These are phyloP conservation scores for Aspergillus hortae DNA, from an alignment of 2,329 filamentous ascomycete genomes.

Conservation along the genomic window DNA sequence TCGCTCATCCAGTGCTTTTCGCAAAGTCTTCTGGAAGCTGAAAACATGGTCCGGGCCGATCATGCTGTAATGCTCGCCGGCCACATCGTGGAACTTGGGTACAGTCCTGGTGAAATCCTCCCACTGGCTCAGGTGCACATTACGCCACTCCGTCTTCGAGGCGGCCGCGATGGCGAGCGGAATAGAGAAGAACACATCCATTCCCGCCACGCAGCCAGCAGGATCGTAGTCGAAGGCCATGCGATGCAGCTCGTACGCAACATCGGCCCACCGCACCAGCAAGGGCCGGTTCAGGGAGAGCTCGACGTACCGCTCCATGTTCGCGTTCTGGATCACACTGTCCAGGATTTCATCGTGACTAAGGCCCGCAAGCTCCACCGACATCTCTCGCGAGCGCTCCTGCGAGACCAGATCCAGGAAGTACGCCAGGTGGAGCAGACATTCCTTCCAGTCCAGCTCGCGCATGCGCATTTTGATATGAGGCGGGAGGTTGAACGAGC, in stretches of 20 bases:
- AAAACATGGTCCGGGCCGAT: conserved; percentile 35
- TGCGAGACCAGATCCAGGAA: conserved; percentile 44
- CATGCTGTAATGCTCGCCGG: conserved; percentile 41
- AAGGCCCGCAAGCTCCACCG: neutral
- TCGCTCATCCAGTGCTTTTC: neutral
- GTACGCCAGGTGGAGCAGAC: conserved; percentile 40
- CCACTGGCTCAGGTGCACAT: conserved; percentile 33
- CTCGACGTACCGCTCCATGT: conserved; percentile 12
- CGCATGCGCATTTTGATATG: conserved; percentile 46
- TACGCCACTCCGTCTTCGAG: conserved; percentile 8
- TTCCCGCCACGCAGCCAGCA: conserved; percentile 26
- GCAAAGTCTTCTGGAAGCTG: conserved; percentile 24
- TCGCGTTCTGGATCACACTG: conserved; percentile 8
- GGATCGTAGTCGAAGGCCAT: conserved; percentile 46
- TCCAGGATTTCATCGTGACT: conserved; percentile 13
- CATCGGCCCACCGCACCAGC: conserved; percentile 7
- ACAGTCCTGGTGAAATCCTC: conserved; percentile 26
- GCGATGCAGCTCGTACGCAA: conserved; percentile 27
- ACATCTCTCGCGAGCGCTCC: neutral
- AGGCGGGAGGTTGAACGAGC: conserved; percentile 48
- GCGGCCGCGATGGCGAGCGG: conserved; percentile 31
- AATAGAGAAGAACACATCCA: conserved; percentile 44
- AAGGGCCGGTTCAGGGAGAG: conserved; percentile 24
- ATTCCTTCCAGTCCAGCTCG: conserved; percentile 38
- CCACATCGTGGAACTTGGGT: conserved; percentile 32